These are phyloP conservation scores for Conoideocrella luteorostrata DNA, from an alignment of 2,329 filamentous ascomycete species.

Conservation along the genomic window DNA sequence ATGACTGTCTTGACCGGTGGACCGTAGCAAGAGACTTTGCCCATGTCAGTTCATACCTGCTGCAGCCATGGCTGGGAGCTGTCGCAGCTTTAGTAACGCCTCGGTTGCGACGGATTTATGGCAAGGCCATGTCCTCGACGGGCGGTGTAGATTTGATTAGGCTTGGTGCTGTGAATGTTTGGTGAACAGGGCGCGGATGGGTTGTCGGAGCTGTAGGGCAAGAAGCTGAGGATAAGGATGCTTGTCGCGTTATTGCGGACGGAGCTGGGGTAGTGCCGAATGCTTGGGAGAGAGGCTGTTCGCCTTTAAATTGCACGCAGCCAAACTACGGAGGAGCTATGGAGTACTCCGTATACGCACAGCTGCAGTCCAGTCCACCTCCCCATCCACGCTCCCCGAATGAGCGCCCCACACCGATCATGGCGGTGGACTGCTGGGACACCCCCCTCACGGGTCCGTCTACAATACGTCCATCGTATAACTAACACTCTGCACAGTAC, in stretches of 20 bases:
- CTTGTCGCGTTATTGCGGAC: not conserved
- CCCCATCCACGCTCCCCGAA: not conserved
- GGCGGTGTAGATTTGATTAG: no score
- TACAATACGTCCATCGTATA: no score
- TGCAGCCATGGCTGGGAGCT: constrained; percentile 10
- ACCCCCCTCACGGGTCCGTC: no score
- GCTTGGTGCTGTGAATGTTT: no score
- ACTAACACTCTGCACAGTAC: no score
- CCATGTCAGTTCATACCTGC: constrained; percentile 1
- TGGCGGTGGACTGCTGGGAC: no score
- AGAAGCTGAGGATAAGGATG: not conserved
- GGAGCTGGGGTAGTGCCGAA: not conserved
- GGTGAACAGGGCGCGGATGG: not conserved
- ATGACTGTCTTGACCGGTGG: not conserved
- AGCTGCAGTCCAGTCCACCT: not conserved
- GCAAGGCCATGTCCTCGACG: constrained; percentile 13
- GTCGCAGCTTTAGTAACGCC: constrained; percentile 6
- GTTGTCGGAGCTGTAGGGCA: not conserved
- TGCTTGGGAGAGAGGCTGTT: not conserved
- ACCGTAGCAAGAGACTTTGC: not conserved
- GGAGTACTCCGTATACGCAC: not conserved
- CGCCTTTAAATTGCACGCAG: constrained; percentile 1
- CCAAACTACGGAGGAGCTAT: no score
- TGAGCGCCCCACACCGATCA: no score
- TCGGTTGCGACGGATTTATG: constrained; percentile 5